Base-by-base conservation (phyloP, 1,284 basidiomycete species). In the Ustilago bromivora region DNA sequence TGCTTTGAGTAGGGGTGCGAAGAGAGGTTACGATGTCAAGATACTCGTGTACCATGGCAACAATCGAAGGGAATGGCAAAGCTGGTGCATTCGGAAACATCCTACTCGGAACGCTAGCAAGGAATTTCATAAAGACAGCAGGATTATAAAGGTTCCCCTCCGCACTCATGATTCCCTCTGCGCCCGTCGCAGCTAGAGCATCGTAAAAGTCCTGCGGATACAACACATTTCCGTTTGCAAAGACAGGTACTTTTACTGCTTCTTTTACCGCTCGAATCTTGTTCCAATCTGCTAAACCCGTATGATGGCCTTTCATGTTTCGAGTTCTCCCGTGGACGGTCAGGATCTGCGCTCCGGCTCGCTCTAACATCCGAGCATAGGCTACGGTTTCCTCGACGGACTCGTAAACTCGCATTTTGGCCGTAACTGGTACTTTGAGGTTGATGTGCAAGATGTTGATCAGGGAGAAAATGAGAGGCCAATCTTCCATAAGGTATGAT, bases 221-320 rank as follows among this genome's bases (percentile, higher is more conserved):
- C 11, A 98, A 90, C 57, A 98, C 91, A 85, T 98, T 98, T n/a
- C 96, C 96, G 85, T 99, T 99, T 0, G 96, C 96, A 84, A 99
- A 94, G 2, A 98, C 95, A 0, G 96, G 96, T 0, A 98, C 91
- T 2, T 90, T 91, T 35, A 98, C 94, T 0, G 94, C 93, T 79
- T 92, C 86, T 86, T 95, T 96, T 73, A 97, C 94, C 0, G 93
- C 92, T 17, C 89, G 89, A 82, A 97, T 96, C 87, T 95, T 92
- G n/a, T 52, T 59, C 87, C 87, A 97, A 78, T 94, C 93, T 1
- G 95, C 95, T 1, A 96, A 86, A 6, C 95, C 95, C 61, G 70
- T 81, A 43, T 80, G 57, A 63, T 95, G 93, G 0, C 96, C 97
- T 60, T 96, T 92, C 88, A 97, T 95, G 76, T 97, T 95, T 36